Base-by-base conservation (phyloP, 2,329 filamentous ascomycete genomes). In the Ceratocystis smalleyi region DNA sequence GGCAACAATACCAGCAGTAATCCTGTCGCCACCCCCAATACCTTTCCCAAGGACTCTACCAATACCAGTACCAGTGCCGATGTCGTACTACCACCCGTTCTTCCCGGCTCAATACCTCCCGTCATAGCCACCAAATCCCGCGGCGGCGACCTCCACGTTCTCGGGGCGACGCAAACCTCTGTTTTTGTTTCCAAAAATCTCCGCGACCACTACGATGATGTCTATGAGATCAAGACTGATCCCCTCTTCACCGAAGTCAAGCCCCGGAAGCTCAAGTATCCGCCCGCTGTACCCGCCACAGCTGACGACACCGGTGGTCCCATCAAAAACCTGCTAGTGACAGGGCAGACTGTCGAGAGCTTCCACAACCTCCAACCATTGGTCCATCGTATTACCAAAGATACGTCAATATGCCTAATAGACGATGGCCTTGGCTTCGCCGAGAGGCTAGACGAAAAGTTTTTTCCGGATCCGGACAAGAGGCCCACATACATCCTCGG, bases 341-440 rank as follows among this genome's bases (percentile, higher is more conserved):
- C 85, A 1, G 83, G 83, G 27, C 68, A 69, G 3, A 74, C 72
- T 0, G 85, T 86, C 70, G 80, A 86, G 24, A 73, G 74, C 0
- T 75, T 80, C 10, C 72, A 78, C 43, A 83, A 85, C 1, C 71
- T 95, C 27, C 70, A 77, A 2, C 74, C 78, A 0, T 77, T 94
- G 64, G 81, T 79, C 64, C 80, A 89, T 69, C 82, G 89, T 8
- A 75, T 95, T n/a, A 79, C 81, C 54, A 76, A 80, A 2, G 76
- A 83, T 32, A 89, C 87, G 0, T 88, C 89, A 0, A 80, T 96
- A 6, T 83, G 88, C 66, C 81, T 95, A 64, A 73, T 95, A 64
- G 87, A 90, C 65, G 88, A 92, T 67, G 90, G 91, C 0, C 82
- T 97, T 73, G 92, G 94, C 0, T 77, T 90, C 1, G 78, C 90